A percentile compares a stretch with the other conserved stretches of the same genome.
Conservation (phyloP, 2,329 filamentous ascomycete genomes). For the Pyrenochaeta sp. region DNA sequence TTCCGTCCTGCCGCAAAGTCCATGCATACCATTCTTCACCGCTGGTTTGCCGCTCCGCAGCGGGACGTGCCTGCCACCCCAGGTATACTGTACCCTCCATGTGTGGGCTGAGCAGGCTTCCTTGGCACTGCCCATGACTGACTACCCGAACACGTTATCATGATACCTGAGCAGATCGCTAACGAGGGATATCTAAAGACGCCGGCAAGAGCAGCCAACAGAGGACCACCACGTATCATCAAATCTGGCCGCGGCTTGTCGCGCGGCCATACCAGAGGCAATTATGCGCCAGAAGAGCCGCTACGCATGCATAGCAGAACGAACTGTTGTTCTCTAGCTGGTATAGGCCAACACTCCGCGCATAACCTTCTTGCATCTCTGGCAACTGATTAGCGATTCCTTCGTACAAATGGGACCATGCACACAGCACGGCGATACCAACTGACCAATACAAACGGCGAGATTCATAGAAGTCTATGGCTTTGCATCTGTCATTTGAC, state of each 20-base stretch:
- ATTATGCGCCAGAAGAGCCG: slow-evolving; percentile 1
- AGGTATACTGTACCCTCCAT: neutral
- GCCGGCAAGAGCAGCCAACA: slow-evolving; percentile 3
- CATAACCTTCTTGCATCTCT: neutral
- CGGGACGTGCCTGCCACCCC: slow-evolving; percentile 3
- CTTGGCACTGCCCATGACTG: neutral
- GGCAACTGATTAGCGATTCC: neutral
- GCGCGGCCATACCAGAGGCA: neutral
- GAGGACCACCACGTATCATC: slow-evolving; percentile 7
- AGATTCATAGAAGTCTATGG: neutral
- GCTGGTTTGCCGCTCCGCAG: slow-evolving; percentile 7
- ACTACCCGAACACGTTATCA: neutral
- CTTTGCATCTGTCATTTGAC: neutral
- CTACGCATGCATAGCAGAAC: slow-evolving; percentile 5
- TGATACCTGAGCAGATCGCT: neutral
- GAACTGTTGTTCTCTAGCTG: slow-evolving; percentile 1
- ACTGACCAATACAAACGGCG: neutral
- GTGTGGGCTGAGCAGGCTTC: neutral
- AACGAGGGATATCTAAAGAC: neutral
- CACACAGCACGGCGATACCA: neutral
- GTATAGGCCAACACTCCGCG: slow-evolving; percentile 3
- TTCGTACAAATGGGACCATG: neutral
- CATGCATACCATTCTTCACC: neutral
- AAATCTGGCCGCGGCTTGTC: neutral
- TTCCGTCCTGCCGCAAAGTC: neutral